Evolutionary conservation across 306 rosid species (phyloP).

Genomic region (Prunus dulcis): DNA sequence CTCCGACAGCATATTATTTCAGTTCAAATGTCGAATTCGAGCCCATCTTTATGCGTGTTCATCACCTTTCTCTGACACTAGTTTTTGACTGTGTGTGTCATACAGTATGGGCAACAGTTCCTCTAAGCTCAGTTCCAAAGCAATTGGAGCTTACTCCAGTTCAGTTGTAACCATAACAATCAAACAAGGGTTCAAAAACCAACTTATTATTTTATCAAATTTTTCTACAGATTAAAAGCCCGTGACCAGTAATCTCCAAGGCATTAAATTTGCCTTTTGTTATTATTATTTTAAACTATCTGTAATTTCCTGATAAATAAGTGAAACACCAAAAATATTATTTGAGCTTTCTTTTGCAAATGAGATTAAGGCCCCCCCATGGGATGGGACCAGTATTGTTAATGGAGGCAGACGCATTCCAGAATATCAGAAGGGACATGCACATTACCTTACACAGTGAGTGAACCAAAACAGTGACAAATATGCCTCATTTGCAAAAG

Average conservation of each 20-base stretch:
- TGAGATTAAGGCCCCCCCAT: no score
- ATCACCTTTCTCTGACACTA: conserved; percentile 13
- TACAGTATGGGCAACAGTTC: conserved; percentile 26
- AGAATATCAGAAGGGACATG: not conserved
- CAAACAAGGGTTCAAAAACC: not conserved
- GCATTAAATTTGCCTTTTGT: no score
- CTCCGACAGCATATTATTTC: conserved; percentile 43
- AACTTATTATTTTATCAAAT: not conserved
- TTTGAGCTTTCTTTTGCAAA: not conserved
- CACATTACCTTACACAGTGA: conserved; percentile 1
- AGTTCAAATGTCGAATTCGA: conserved; percentile 16
- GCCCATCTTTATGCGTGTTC: conserved; percentile 16
- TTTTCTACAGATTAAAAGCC: no score
- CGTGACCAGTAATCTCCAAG: no score
- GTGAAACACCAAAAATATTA: not conserved
- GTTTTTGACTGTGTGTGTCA: not conserved
- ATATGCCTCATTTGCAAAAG: not conserved
- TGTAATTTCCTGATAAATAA: not conserved
- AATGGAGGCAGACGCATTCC: no score
- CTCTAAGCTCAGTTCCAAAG: conserved; percentile 17
- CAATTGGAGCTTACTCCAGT: conserved; percentile 3
- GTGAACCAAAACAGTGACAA: not conserved
- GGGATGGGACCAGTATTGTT: conserved; percentile 19
- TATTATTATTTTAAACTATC: no score
- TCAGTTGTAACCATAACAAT: not conserved